Base-by-base conservation (phyloP, 257 asterid genomes). In the Primulina huaijiensis region DNA sequence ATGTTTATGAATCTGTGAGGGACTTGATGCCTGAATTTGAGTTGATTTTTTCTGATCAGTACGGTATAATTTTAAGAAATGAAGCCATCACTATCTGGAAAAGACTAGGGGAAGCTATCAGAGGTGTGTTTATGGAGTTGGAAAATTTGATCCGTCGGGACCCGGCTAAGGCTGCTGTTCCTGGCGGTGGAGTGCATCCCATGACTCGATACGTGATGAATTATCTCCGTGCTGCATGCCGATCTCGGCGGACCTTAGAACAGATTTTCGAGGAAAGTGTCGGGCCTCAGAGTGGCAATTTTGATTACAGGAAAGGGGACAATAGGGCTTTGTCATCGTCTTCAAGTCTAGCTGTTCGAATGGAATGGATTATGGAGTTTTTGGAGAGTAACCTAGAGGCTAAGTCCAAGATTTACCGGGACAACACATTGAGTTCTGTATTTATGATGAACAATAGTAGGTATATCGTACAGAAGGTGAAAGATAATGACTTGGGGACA, bases 121-220 rank as follows among this genome's bases (percentile, higher is more conserved):
- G 95, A 74, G 96, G 96, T 40, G 89, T 94, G 71, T 90, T 94
- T 23, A 91, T 90, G 97, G 99, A 94, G 57, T 81, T 94, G 64
- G 96, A 94, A 89, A 94, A 90, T 82, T 86, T 89, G 78, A 91
- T 91, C 70, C 87, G 97, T 9, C 82, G 96, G 60, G 99, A 94
- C 40, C 96, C 99, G 0, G 96, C 91, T 6, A 91, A 87, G 81
- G 81, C 88, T 12, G 82, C 95, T 0, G 95, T 94, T 21, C 92
- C 96, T 3, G 97, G 99, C 0, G 99, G 99, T 0, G 91, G 96
- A 6, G 78, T 94, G 69, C 99, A 94, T 72, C 99, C 99, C 4
- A 94, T 94, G 69, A 91, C 96, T 8, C 85, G 99, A 30, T 94
- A 94, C 3, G 99, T 94, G 67, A 85, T 90, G 99, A 94, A 94